Conservation (phyloP, 371 early-diverging fungal genomes). For the Mortierella sp. region DNA sequence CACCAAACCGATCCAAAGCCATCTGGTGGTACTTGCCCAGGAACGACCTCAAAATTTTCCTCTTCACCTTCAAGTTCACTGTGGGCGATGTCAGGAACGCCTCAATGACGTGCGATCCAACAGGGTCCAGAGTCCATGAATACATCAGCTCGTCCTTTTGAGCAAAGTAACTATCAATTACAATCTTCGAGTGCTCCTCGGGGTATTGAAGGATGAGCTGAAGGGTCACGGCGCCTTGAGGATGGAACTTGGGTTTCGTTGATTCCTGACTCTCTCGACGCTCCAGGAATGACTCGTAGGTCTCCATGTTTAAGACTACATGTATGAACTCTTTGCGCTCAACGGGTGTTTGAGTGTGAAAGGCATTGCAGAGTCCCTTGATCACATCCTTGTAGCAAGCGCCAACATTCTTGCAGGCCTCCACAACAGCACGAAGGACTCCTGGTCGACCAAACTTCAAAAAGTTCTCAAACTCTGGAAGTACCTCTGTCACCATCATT, state of each 20-base stretch:
- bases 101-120: slow-evolving; percentile 81
- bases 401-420: slow-evolving; percentile 70
- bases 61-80: slow-evolving; percentile 69
- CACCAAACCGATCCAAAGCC: slow-evolving; percentile 81
- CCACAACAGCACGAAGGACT: slow-evolving; percentile 72
- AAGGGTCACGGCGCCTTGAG: slow-evolving; percentile 80
- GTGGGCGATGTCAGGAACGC: slow-evolving; percentile 67
- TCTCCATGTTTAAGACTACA: slow-evolving; percentile 71
- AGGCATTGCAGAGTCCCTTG: slow-evolving; percentile 63
- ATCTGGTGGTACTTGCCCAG: slow-evolving; percentile 66
- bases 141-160: slow-evolving; percentile 61
- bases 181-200: slow-evolving; percentile 65
- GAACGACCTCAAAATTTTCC: slow-evolving; percentile 71
- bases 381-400: slow-evolving; percentile 69
- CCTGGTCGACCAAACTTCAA: slow-evolving; percentile 69
- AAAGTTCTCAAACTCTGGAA: slow-evolving; percentile 64
- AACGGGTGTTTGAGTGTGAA: slow-evolving; percentile 60
- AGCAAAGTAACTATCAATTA: slow-evolving; percentile 72
- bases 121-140: slow-evolving; percentile 74
- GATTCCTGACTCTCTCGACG: slow-evolving; percentile 17
- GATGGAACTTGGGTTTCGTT: slow-evolving; percentile 61
- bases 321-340: slow-evolving; percentile 68
- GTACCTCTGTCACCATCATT: slow-evolving; percentile 68
- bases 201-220: slow-evolving; percentile 77
- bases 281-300: slow-evolving; percentile 53